Evolutionary conservation across 2,329 filamentous ascomycete species (phyloP), one percentile per base, ranked within the genome.

Genomic region (Diplodia corticola): DNA sequence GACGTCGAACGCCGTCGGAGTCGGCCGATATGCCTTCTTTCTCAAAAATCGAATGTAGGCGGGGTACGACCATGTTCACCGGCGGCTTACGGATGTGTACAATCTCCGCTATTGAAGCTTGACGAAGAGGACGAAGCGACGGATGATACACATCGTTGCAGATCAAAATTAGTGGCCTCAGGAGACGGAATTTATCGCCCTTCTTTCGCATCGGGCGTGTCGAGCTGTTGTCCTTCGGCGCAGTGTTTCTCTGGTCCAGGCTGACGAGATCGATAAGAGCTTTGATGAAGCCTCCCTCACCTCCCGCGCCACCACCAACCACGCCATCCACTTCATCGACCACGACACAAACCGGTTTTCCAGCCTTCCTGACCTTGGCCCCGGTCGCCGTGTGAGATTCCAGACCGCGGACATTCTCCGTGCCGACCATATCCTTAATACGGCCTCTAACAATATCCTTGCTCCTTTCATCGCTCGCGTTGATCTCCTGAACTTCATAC

Each of bases 141-240:
- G 94, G 89, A 71, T 97, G 93, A 74, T 99, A 99, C 0, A 98
- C 88, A 76, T 99, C 96, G 73, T 99, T 99, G 81, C 95, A 99
- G 71, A 99, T 95, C 55, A 99, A 83, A 60, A 99, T 92, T 33
- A 99, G 82, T 0, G 95, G 95, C 53, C 95, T 86, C 79, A 96
- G 86, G 68, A 97, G 85, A 49, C 91, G 87, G 75, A 99, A 99
- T 67, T 89, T 90, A 73, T 98, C 94, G 0, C 89, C 89, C 75
- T 92, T 94, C 77, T 88, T 91, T 70, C 83, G 86, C 55, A 68
- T 83, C 0, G 71, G 65, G 78, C 49, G 71, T 76, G 50, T 70
- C 69, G 12, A 54, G 5, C 49, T 37, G 9, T 48, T 57, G 13
- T 67, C 68, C 20, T 55, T 66, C 2, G 70, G 65, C 9, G 72